phyloP scores from a whole-genome alignment of 768 basidiomycete genomes.

The Crepidotus variabilis region DNA sequence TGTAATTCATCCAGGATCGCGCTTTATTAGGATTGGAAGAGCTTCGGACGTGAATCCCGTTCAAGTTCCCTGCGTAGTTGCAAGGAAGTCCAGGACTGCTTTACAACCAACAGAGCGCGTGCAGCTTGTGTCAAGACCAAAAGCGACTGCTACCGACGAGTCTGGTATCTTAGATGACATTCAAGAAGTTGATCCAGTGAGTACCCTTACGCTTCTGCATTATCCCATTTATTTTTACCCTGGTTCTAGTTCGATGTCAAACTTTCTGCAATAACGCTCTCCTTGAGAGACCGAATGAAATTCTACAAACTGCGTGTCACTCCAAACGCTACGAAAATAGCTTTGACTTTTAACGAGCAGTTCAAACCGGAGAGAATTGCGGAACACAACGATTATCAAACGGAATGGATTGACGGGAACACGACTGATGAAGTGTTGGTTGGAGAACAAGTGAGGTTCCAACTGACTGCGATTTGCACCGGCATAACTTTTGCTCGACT shows the following conservation, averaged over 20 bases:
- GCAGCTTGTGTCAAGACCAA: conserved; percentile 54
- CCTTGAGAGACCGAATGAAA: conserved; percentile 78
- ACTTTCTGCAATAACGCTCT: conserved; percentile 64
- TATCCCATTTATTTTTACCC: not conserved
- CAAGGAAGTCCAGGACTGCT: conserved; percentile 51
- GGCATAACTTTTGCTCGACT: conserved; percentile 4
- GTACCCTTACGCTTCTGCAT: conserved; percentile 16
- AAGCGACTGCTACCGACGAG: conserved; percentile 25
- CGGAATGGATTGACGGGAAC: conserved; percentile 75
- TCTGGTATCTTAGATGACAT: conserved; percentile 7
- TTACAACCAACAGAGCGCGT: conserved; percentile 40
- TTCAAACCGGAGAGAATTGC: conserved; percentile 85
- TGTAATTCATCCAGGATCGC: conserved; percentile 78
- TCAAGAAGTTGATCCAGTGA: conserved; percentile 53
- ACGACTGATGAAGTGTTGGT: conserved; percentile 52
- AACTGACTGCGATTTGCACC: not conserved
- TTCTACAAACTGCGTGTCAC: conserved; percentile 82
- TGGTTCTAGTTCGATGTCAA: conserved; percentile 66
- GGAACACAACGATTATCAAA: conserved; percentile 77
- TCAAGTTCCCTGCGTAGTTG: conserved; percentile 67
- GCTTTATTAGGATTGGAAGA: conserved; percentile 67
- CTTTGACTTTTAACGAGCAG: conserved; percentile 75
- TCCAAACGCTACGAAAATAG: conserved; percentile 64
- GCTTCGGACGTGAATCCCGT: conserved; percentile 77
- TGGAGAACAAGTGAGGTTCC: conserved; percentile 59